Base-by-base conservation (phyloP, 768 basidiomycete genomes). In the Serendipita sp. region DNA sequence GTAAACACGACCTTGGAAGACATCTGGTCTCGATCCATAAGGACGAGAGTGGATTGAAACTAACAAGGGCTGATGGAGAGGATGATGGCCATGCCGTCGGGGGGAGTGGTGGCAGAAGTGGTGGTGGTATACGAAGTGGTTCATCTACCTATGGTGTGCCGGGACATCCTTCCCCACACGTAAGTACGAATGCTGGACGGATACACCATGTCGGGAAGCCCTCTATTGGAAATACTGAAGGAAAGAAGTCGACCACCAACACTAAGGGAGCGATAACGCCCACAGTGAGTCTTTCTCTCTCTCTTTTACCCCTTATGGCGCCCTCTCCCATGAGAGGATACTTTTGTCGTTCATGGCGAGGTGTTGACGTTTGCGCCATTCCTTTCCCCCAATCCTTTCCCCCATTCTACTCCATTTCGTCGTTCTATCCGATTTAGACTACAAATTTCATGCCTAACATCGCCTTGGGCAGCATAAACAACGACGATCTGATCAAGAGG, bases 1-100 rank as follows among this genome's bases (percentile, higher is more conserved):
- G 94, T 68, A 89, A 95, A 74, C 93, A 97, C 71, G 93, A 97
- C 70, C 76, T 97, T 5, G 90, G 90, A 11, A 86, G 93, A 45
- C 93, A 97, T 73, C 79, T 89, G 63, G 81, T 88, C 55, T 87
- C 86, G 66, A 91, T 93, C 64, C 91, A 93, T 68, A 84, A 85
- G 43, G 85, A 85, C 66, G 86, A 86, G 36, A 66, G 40, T 44
- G 64, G 44, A 46, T 23, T 45, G 23, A 53, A 53, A 31, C 13
- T 53, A 11, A 53, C 52, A 13, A 11, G 31, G 16, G 13, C 44
- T 1, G 44, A 45, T 2, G 11, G 13, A 13, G 23, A 23, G 23
- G 23, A 23, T 23, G 23, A 23, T 23, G 23, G 23, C 0, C 23
- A 23, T 23, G 44, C 44, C 18, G 44, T 18, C 11, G 13, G 13